A percentile compares a stretch with the other conserved stretches of the same genome.
Evolutionary conservation across 495 filamentous ascomycete genomes (phyloP).

Genomic region (Daldinia vernicosa): DNA sequence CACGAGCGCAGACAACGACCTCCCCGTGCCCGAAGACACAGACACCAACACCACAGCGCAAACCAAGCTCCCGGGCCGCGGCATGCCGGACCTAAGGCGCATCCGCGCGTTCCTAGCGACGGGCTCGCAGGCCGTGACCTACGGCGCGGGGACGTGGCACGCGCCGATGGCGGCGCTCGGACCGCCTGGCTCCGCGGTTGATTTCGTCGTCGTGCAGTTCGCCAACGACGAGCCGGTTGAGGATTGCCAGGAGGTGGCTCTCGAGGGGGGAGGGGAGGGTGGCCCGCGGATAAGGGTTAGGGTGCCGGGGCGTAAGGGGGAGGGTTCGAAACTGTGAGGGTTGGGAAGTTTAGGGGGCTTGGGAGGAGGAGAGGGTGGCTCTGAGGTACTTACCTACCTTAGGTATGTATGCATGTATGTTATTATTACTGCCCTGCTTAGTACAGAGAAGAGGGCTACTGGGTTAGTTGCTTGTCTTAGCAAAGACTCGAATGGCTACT

Average conservation of each 20-base stretch:
- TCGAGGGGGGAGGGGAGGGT: conserved; percentile 45
- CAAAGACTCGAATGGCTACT: background rate
- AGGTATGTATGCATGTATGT: background rate
- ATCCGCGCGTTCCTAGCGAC: conserved; percentile 81
- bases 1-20: conserved; percentile 45
- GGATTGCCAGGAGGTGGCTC: conserved; percentile 86
- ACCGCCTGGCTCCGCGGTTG: conserved; percentile 64
- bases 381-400: background rate
- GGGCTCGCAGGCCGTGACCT: conserved; percentile 88
- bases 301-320: conserved; percentile 1
- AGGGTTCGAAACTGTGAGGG: conserved; percentile 13
- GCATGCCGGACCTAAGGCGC: conserved; percentile 76
- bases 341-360: too few relatives aligned
- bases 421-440: background rate
- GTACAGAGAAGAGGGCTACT: background rate
- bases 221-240: conserved; percentile 84
- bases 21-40: conserved; percentile 47
- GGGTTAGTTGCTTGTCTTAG: background rate
- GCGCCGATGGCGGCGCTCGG: conserved; percentile 95
- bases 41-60: background rate
- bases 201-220: conserved; percentile 89
- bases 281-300: conserved; percentile 20
- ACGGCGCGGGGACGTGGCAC: conserved; percentile 94
- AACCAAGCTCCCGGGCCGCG: conserved; percentile 56
- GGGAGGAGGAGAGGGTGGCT: background rate